phyloP scores from a whole-genome alignment of 2,329 filamentous ascomycete genomes.

The Mycosphaerella sp. region DNA sequence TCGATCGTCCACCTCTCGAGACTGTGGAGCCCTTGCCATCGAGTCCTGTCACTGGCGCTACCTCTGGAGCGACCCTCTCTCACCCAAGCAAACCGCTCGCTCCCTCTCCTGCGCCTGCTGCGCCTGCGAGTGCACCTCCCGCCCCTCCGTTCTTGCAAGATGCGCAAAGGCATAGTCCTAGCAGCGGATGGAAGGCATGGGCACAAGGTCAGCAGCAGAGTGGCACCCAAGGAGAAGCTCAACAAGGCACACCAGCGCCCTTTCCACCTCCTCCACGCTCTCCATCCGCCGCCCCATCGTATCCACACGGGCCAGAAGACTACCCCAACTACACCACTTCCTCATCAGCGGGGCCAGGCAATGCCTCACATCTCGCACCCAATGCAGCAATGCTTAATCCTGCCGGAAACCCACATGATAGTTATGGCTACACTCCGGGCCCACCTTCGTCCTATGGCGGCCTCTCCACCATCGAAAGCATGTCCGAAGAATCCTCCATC shows the following conservation, averaged over 20 bases:
- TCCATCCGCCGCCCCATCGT: not conserved
- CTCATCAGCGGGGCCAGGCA: not conserved
- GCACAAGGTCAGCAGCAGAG: not conserved
- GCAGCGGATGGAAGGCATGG: not conserved
- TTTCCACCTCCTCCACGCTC: conserved; percentile 7
- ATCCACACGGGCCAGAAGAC: conserved; percentile 7
- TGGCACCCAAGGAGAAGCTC: not conserved
- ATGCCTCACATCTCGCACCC: not conserved
- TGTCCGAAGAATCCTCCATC: conserved; percentile 6
- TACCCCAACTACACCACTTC: conserved; percentile 4
- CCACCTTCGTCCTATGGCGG: conserved; percentile 8
- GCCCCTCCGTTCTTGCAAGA: conserved; percentile 6
- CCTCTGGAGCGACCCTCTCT: conserved; percentile 9
- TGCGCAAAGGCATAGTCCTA: not conserved
- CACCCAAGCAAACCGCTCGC: not conserved
- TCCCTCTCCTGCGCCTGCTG: not conserved
- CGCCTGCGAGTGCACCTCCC: not conserved
- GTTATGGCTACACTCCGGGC: not conserved
- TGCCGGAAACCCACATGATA: not conserved
- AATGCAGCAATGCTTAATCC: not conserved
- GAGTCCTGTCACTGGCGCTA: conserved; percentile 11
- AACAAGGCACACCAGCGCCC: conserved; percentile 4
- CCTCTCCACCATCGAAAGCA: conserved; percentile 7
- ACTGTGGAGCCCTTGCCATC: conserved; percentile 7
- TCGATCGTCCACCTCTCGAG: conserved; percentile 6